These are phyloP conservation scores for Aphanomyces cochlioides DNA, from an alignment of 352 stramenopile species.

Conservation along the genomic window DNA sequence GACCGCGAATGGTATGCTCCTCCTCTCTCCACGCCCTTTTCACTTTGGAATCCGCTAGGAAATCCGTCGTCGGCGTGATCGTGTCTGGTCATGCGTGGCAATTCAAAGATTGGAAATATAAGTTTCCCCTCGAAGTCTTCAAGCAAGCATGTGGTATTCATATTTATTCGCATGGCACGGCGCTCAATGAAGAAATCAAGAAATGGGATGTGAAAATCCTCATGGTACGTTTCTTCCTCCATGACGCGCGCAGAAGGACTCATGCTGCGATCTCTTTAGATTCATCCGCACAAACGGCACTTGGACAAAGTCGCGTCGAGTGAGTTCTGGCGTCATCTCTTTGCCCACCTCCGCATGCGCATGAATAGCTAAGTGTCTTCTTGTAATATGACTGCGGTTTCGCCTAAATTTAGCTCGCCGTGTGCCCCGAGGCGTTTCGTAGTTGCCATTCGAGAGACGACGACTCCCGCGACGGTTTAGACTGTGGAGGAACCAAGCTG, in stretches of 20 bases:
- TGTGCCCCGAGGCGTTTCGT: background rate
- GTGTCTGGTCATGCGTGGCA: slow-evolving; percentile 87
- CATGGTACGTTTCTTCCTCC: slow-evolving; percentile 48
- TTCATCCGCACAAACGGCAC: slow-evolving; percentile 88
- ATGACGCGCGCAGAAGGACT: background rate
- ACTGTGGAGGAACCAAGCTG: background rate
- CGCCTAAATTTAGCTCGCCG: background rate
- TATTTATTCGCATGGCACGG: slow-evolving; percentile 79
- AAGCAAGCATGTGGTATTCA: slow-evolving; percentile 86
- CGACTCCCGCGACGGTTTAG: background rate
- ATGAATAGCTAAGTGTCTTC: slow-evolving; percentile 9
- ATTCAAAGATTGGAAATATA: slow-evolving; percentile 93
- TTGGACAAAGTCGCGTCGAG: slow-evolving; percentile 86
- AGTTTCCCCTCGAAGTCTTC: slow-evolving; percentile 88
- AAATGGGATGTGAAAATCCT: slow-evolving; percentile 88
- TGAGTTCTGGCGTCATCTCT: slow-evolving; percentile 89
- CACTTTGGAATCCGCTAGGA: slow-evolving; percentile 39
- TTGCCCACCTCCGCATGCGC: slow-evolving; percentile 56
- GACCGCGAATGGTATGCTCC: slow-evolving; percentile 80
- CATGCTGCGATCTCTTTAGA: slow-evolving; percentile 37
- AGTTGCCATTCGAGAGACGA: background rate
- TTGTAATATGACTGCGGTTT: background rate
- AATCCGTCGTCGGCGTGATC: slow-evolving; percentile 85
- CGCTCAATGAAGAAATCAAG: slow-evolving; percentile 79
- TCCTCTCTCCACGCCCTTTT: background rate